These are phyloP conservation scores for Scedosporium boydii DNA, from an alignment of 2,329 filamentous ascomycete species.

Conservation along the genomic window DNA sequence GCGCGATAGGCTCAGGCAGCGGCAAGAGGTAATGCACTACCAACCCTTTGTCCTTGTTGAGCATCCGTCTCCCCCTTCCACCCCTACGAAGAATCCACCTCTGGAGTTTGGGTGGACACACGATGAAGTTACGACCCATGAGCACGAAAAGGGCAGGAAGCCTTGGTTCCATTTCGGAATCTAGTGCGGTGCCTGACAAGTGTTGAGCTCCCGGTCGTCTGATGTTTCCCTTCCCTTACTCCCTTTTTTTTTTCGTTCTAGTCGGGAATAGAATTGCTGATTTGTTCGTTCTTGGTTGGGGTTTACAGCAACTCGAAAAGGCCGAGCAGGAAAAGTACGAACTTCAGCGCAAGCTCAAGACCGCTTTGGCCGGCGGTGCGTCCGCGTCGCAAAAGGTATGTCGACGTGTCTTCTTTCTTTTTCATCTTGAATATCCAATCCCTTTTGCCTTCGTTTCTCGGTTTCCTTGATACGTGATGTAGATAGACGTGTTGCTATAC, in stretches of 20 bases:
- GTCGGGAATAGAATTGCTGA: not conserved
- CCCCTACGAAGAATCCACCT: no score
- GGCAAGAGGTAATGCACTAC: conserved; percentile 45
- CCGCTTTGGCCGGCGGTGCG: conserved; percentile 37
- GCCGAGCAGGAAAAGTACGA: conserved; percentile 47
- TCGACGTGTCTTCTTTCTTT: conserved; percentile 12
- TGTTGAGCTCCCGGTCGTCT: no score
- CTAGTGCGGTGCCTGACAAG: no score
- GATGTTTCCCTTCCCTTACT: no score
- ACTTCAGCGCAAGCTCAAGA: conserved; percentile 44
- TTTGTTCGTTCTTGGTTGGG: not conserved
- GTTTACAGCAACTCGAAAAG: conserved; percentile 45
- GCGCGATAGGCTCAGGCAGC: conserved; percentile 41
- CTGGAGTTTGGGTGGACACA: no score
- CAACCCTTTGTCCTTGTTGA: not conserved
- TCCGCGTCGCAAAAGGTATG: conserved; percentile 44
- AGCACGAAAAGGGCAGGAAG: no score
- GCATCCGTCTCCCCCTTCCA: no score
- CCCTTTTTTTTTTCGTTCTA: not conserved
- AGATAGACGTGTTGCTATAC: not conserved
- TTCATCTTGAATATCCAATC: conserved; percentile 1
- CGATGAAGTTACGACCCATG: no score
- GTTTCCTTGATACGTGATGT: not conserved
- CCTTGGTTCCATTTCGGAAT: no score
- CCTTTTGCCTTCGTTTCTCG: not conserved